These are phyloP conservation scores for Reutealis trisperma DNA, from an alignment of 345 rosid genomes.

Conservation along the genomic window DNA sequence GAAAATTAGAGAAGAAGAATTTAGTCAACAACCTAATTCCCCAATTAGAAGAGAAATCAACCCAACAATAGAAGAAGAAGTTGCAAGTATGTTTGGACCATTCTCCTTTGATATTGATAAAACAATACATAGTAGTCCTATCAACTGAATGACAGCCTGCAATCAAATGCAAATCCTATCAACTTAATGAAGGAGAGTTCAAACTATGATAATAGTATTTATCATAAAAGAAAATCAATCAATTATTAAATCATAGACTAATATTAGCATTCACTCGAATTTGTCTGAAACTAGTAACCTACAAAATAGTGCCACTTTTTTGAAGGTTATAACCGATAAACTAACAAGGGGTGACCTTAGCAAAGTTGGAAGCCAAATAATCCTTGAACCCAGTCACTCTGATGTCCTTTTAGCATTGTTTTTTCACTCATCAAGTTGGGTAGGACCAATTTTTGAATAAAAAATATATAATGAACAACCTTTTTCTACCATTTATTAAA, in stretches of 20 bases:
- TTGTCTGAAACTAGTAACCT: background rate
- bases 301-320: too few relatives aligned
- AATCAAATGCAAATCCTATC: conserved; percentile 1
- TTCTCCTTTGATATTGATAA: conserved; percentile 24
- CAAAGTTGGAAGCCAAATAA: too few relatives aligned
- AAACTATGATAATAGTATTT: background rate
- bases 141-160: conserved; percentile 48
- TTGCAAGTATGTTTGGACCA: conserved; percentile 17
- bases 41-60: conserved; percentile 51
- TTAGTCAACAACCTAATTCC: conserved; percentile 50
- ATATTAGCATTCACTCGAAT: background rate
- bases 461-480: too few relatives aligned
- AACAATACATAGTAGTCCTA: conserved; percentile 34
- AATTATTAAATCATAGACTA: background rate
- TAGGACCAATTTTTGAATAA: too few relatives aligned
- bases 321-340: too few relatives aligned
- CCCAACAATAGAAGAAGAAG: conserved; percentile 45
- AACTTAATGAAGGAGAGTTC: background rate
- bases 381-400: too few relatives aligned
- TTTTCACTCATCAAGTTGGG: too few relatives aligned
- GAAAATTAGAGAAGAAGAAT: conserved; percentile 8
- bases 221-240: too few relatives aligned
- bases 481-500: too few relatives aligned
- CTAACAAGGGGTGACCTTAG: background rate
- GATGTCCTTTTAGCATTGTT: too few relatives aligned